Percentiles rank a stretch among this genome's conserved stretches.
Evolutionary conservation across 306 rosid species (phyloP).

Genomic region (Astragalus membranaceus): DNA sequence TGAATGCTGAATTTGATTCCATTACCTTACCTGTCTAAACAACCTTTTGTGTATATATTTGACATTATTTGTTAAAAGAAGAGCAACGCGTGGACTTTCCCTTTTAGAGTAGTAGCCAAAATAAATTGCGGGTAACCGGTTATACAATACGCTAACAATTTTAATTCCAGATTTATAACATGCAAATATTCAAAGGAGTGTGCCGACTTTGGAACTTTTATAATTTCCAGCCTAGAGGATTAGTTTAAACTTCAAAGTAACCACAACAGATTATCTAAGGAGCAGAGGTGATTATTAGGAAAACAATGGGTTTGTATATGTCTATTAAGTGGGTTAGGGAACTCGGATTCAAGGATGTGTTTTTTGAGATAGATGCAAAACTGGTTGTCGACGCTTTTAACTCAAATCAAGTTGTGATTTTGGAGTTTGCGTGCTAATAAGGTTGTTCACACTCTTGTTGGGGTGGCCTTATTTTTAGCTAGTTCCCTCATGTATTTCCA

Average conservation of each 20-base stretch:
- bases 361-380: too few species aligned
- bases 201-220: slow-evolving; percentile 13
- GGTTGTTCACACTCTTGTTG: too few species aligned
- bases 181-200: slow-evolving; percentile 15
- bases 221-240: neutral
- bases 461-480: too few species aligned
- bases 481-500: too few species aligned
- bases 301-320: too few species aligned
- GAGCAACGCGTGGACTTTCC: slow-evolving; percentile 1
- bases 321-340: too few species aligned
- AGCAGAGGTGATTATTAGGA: too few species aligned
- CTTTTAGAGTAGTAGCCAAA: neutral
- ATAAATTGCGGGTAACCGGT: neutral
- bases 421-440: too few species aligned
- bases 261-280: neutral
- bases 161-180: slow-evolving; percentile 5
- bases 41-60: slow-evolving; percentile 8
- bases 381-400: too few species aligned
- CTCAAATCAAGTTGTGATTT: too few species aligned
- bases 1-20: neutral
- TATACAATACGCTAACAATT: neutral
- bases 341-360: too few species aligned
- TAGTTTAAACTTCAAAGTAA: neutral
- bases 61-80: neutral
- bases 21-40: slow-evolving; percentile 8